These are phyloP conservation scores for Penicillium hordei DNA, from an alignment of 2,329 filamentous ascomycete species.

Conservation along the genomic window DNA sequence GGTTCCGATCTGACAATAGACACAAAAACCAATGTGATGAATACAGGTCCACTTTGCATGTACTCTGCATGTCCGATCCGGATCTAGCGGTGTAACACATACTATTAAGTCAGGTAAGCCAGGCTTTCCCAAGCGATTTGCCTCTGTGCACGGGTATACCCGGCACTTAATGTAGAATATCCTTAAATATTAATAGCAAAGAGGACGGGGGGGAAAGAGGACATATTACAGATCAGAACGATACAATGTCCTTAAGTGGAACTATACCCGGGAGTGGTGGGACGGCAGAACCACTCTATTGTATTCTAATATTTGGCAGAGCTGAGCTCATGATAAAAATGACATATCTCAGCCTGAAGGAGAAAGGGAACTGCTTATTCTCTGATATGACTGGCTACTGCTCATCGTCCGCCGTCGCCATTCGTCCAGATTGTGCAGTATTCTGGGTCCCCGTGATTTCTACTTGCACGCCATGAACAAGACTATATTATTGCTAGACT, in stretches of 20 bases:
- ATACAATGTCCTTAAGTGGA: constrained; percentile 5
- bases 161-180: background rate
- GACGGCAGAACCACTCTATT: constrained; percentile 18
- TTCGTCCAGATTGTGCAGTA: constrained; percentile 21
- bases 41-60: constrained; percentile 14
- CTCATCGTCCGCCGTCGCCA: constrained; percentile 5
- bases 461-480: constrained; percentile 13
- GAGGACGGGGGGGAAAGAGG: background rate
- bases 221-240: constrained; percentile 1
- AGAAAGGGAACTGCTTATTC: constrained; percentile 5
- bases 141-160: background rate
- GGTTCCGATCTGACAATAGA: constrained; percentile 12
- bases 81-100: constrained; percentile 29
- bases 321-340: constrained; percentile 26
- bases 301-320: constrained; percentile 15
- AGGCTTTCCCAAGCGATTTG: constrained; percentile 8
- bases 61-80: constrained; percentile 17
- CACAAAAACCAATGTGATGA: constrained; percentile 23
- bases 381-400: constrained; percentile 18
- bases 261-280: constrained; percentile 16
- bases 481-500: constrained; percentile 15
- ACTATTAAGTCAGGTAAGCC: constrained; percentile 6
- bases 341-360: constrained; percentile 25
- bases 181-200: background rate
- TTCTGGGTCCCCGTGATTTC: constrained; percentile 19